These are phyloP conservation scores for Knoxia roxburghii DNA, from an alignment of 257 asterid species.

Conservation along the genomic window DNA sequence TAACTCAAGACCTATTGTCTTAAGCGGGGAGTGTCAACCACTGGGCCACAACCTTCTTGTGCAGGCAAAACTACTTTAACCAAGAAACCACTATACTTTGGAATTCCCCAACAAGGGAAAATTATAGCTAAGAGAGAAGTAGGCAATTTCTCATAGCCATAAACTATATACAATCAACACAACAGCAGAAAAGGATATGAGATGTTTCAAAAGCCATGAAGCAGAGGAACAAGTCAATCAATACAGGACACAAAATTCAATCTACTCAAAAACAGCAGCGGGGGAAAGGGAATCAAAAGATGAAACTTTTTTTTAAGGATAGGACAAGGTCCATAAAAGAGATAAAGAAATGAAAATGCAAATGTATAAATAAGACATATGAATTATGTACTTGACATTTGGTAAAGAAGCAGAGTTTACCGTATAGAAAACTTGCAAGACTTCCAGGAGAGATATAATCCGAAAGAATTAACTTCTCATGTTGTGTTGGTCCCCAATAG, in stretches of 20 bases:
- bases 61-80: too few relatives aligned
- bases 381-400: not conserved
- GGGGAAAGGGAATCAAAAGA: not conserved
- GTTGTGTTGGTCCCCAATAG: conserved; percentile 99
- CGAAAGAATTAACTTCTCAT: conserved; percentile 93
- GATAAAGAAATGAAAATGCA: not conserved
- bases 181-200: not conserved
- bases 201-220: not conserved
- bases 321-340: not conserved
- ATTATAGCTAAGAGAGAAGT: not conserved
- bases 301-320: not conserved
- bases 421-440: conserved; percentile 82
- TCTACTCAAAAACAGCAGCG: not conserved
- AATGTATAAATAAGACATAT: too few relatives aligned
- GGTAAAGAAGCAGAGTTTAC: conserved; percentile 31
- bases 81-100: not conserved
- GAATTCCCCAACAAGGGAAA: not conserved
- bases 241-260: not conserved
- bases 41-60: too few relatives aligned
- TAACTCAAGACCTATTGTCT: too few relatives aligned
- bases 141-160: not conserved
- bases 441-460: conserved; percentile 95
- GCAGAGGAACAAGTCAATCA: not conserved
- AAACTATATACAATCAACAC: not conserved
- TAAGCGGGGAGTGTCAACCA: too few relatives aligned